Evolutionary conservation across 2,329 filamentous ascomycete species (phyloP), one percentile per base, ranked within the genome.

Genomic region (Sporothrix schenckii): DNA sequence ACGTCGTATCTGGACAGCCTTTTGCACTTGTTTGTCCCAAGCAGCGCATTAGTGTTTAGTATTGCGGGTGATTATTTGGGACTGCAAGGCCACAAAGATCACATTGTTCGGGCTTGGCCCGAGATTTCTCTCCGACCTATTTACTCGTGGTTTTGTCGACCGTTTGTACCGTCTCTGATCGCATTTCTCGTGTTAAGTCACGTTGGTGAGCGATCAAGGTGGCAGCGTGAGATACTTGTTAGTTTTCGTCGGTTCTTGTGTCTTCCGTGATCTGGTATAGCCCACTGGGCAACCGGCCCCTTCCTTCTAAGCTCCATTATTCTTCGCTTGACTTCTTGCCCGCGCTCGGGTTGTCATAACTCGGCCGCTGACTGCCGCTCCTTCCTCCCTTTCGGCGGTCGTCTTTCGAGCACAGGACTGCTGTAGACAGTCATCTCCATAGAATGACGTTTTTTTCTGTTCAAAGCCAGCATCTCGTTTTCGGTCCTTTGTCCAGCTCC

Each of bases 311-410:
- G 21, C 13, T 47, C 41, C 3, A n/a, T 14, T 39, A 16, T 61
- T 44, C 2, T 56, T 56, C 53, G 34, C 13, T 10, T 16, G 11
- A 19, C 41, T 60, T 60, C 21, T 47, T 27, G 21, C 58, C 41
- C 39, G 11, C 39, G 27, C 39, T 49, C 39, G 58, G 21, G 58
- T 63, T 63, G 21, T 41, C 27, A 30, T 30, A 9, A 49, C 60
- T 63, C 41, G 60, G 60, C 60, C 60, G 60, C 49, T 49, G 60
- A 30, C 41, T 16, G 39, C 27, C 39, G 56, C 19, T 63, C 60
- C 21, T n/a, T 30, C 21, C 27, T 27, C 60, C 41, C 49, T 30
- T 44, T 44, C 34, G 34, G 56, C 30, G 21, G 56, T 60, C n/a
- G 34, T 41, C 6, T 56, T 11, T 34, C 53, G 53, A 27, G 34